Evolutionary conservation across 192 early-diverging fungal genomes (phyloP).

Genomic region (Linnemannia exigua): DNA sequence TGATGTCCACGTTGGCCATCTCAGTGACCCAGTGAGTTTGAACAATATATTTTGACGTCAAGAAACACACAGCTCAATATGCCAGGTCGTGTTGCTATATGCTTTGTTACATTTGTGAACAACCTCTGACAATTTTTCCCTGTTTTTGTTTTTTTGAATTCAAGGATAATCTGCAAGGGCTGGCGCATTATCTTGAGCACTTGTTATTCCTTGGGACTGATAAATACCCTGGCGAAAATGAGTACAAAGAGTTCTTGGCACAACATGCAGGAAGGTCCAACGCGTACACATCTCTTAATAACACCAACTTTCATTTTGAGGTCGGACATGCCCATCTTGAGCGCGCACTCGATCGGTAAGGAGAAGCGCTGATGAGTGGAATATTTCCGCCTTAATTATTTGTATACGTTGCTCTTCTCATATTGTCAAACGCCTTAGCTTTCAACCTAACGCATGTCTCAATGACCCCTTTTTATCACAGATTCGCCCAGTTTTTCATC

Average conservation of each 20-base stretch:
- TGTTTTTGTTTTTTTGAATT: background rate
- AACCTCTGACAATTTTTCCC: background rate
- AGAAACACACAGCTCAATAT: too few relatives aligned
- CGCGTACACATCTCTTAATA: slow-evolving; percentile 61
- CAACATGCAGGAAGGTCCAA: slow-evolving; percentile 67
- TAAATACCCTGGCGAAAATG: slow-evolving; percentile 80
- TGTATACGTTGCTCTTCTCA: too few relatives aligned
- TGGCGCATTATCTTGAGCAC: slow-evolving; percentile 83
- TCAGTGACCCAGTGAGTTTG: slow-evolving; percentile 67
- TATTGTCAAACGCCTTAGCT: too few relatives aligned
- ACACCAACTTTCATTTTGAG: slow-evolving; percentile 70
- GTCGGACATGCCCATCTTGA: slow-evolving; percentile 63
- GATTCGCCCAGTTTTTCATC: slow-evolving; percentile 91
- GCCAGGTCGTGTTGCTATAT: too few relatives aligned
- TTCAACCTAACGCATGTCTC: background rate
- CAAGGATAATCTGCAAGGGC: slow-evolving; percentile 68
- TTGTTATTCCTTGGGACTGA: slow-evolving; percentile 74
- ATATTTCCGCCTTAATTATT: too few relatives aligned
- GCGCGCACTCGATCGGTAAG: slow-evolving; percentile 67
- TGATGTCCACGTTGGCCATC: slow-evolving; percentile 73
- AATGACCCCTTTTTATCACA: background rate
- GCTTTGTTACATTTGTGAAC: too few relatives aligned
- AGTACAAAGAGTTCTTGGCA: slow-evolving; percentile 65
- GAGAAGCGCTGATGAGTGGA: background rate
- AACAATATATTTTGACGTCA: background rate